These are phyloP conservation scores for Penicillium bialowiezense DNA, from an alignment of 495 filamentous ascomycete genomes.

Conservation along the genomic window DNA sequence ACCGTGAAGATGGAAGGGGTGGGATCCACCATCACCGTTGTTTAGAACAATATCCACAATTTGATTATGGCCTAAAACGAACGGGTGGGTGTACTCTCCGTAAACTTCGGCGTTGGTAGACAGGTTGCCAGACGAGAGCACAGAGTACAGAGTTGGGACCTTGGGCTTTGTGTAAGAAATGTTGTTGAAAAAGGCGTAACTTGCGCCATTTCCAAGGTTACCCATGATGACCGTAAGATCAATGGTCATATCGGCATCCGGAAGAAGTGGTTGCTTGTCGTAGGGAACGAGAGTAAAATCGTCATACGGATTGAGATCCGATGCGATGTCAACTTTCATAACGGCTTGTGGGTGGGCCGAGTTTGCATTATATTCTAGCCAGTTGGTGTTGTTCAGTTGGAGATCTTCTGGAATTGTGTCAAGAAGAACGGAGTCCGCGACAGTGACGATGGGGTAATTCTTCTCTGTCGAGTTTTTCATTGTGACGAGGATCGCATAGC, in stretches of 20 bases:
- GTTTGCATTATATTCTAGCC: slow-evolving; percentile 67
- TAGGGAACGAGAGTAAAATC: slow-evolving; percentile 49
- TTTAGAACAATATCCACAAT: slow-evolving; percentile 78
- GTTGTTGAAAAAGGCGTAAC: slow-evolving; percentile 74
- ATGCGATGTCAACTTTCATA: slow-evolving; percentile 44
- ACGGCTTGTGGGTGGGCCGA: slow-evolving; percentile 53
- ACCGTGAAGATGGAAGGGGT: slow-evolving; percentile 89
- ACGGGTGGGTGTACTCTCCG: slow-evolving; percentile 67
- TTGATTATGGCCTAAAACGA: slow-evolving; percentile 64
- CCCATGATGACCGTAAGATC: slow-evolving; percentile 43
- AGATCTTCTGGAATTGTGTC: slow-evolving; percentile 29
- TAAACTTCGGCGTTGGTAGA: slow-evolving; percentile 67
- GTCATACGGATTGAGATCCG: slow-evolving; percentile 45
- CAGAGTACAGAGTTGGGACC: slow-evolving; percentile 79
- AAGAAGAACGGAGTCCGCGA: slow-evolving; percentile 31
- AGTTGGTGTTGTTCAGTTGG: slow-evolving; percentile 72
- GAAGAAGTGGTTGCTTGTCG: slow-evolving; percentile 18
- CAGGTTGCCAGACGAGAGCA: slow-evolving; percentile 57
- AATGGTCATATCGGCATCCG: slow-evolving; percentile 26
- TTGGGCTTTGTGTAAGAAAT: slow-evolving; percentile 71
- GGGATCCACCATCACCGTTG: slow-evolving; percentile 69
- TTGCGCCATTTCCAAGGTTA: slow-evolving; percentile 38
- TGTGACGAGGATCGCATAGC: slow-evolving; percentile 66
- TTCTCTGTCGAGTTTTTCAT: slow-evolving; percentile 58
- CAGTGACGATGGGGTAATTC: slow-evolving; percentile 64